Evolutionary conservation across 441 rosid species (phyloP).

Genomic region (Gossypium schwendimanii): DNA sequence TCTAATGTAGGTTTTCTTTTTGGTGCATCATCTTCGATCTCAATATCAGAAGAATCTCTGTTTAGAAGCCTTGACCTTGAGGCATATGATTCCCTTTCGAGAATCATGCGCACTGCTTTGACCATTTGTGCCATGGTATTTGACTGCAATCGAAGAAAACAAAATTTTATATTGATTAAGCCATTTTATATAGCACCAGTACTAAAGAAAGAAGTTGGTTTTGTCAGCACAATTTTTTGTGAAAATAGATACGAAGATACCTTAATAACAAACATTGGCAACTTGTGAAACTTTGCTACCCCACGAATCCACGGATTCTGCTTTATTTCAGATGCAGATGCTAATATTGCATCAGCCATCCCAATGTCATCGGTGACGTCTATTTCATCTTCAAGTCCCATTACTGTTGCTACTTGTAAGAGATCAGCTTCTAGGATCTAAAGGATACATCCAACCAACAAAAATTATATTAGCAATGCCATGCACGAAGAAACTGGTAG

Average conservation of each 20-base stretch:
- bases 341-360: slow-evolving; percentile 75
- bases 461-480: slow-evolving; percentile 1
- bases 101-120: slow-evolving; percentile 84
- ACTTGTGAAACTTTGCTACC: slow-evolving; percentile 70
- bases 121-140: slow-evolving; percentile 95
- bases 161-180: background rate
- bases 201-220: background rate
- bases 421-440: slow-evolving; percentile 84
- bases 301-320: slow-evolving; percentile 77
- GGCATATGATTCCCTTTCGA: slow-evolving; percentile 61
- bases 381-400: slow-evolving; percentile 76
- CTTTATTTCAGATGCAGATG: slow-evolving; percentile 65
- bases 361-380: slow-evolving; percentile 77
- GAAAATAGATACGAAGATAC: slow-evolving; percentile 25
- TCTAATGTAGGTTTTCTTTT: slow-evolving; percentile 77
- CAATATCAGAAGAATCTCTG: slow-evolving; percentile 44
- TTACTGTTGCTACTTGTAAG: slow-evolving; percentile 70
- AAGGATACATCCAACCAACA: slow-evolving; percentile 10
- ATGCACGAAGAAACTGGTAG: background rate
- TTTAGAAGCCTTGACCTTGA: slow-evolving; percentile 28
- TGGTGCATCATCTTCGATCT: slow-evolving; percentile 79
- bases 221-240: background rate
- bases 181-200: background rate
- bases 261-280: slow-evolving; percentile 77
- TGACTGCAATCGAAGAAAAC: slow-evolving; percentile 43